A percentile compares a stretch with the other conserved stretches of the same genome.
phyloP scores from a whole-genome alignment of 257 asterid genomes.

The Solanum appendiculatum region DNA sequence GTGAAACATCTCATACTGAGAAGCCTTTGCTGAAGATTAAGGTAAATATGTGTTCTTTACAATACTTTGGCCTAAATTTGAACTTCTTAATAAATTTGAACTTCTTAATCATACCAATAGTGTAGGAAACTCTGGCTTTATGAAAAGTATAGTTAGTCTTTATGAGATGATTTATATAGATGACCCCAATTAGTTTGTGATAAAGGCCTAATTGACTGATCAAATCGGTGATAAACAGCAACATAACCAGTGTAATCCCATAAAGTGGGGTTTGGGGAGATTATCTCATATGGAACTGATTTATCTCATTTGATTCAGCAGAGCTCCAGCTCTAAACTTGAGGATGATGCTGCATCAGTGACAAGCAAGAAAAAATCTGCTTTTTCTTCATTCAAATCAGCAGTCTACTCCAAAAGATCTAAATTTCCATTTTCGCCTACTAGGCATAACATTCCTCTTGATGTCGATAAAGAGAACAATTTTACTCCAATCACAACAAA shows the following conservation, averaged over 20 bases:
- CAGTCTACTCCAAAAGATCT: slow-evolving; percentile 30
- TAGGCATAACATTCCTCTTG: slow-evolving; percentile 30
- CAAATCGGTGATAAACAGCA: neutral
- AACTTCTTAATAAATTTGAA: neutral
- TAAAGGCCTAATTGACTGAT: neutral
- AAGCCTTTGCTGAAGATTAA: slow-evolving; percentile 69
- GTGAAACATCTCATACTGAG: slow-evolving; percentile 50
- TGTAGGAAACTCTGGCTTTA: neutral
- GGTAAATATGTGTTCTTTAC: slow-evolving; percentile 19
- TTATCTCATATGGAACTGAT: neutral
- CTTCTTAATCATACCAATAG: neutral
- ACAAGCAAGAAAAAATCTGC: slow-evolving; percentile 44
- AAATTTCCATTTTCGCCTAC: slow-evolving; percentile 36
- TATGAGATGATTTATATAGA: neutral
- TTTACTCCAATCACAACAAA: slow-evolving; percentile 16
- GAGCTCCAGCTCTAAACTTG: slow-evolving; percentile 24
- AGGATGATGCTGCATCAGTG: slow-evolving; percentile 23
- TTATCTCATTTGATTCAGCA: slow-evolving; percentile 15
- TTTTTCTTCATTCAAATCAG: slow-evolving; percentile 37
- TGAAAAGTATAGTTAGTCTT: neutral
- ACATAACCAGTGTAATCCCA: neutral
- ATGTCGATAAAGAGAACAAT: slow-evolving; percentile 31
- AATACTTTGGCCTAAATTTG: neutral
- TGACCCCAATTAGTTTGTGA: neutral
- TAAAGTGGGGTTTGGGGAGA: neutral